Evolutionary conservation across 352 stramenopile species (phyloP).

Genomic region (Pythium monospermum): DNA sequence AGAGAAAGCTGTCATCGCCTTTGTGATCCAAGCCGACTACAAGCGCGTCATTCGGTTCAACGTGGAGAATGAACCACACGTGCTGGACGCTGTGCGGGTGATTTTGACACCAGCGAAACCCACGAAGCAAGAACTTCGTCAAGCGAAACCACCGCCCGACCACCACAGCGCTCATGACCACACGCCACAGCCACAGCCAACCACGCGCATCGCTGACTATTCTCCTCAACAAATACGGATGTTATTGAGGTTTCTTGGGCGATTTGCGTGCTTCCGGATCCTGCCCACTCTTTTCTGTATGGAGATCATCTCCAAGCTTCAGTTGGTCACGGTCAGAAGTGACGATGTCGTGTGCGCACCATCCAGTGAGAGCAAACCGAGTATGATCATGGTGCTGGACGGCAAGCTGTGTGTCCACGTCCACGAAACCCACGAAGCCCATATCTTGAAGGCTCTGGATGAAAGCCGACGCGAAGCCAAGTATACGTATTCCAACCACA

Average conservation of each 20-base stretch:
- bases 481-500: background rate
- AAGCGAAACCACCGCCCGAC: background rate
- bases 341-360: constrained; percentile 28
- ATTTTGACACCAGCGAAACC: constrained; percentile 19
- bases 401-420: constrained; percentile 34
- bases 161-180: no score
- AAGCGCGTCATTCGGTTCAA: constrained; percentile 33
- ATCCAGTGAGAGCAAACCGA: constrained; percentile 10
- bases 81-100: constrained; percentile 20
- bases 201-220: background rate
- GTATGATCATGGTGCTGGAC: constrained; percentile 37
- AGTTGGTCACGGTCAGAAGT: constrained; percentile 23
- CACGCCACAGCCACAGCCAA: background rate
- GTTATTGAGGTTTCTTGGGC: constrained; percentile 29
- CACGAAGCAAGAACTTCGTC: constrained; percentile 10
- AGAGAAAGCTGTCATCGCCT: constrained; percentile 34
- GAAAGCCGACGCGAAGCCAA: background rate
- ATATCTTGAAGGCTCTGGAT: background rate
- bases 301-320: constrained; percentile 27
- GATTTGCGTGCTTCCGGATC: constrained; percentile 36
- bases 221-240: constrained; percentile 16
- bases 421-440: constrained; percentile 8
- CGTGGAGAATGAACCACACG: constrained; percentile 19
- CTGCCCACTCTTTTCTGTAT: constrained; percentile 25
- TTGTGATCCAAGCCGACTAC: constrained; percentile 34